These are phyloP conservation scores for Pseudogymnoascus sp. DNA, from an alignment of 2,329 filamentous ascomycete species.

Conservation along the genomic window DNA sequence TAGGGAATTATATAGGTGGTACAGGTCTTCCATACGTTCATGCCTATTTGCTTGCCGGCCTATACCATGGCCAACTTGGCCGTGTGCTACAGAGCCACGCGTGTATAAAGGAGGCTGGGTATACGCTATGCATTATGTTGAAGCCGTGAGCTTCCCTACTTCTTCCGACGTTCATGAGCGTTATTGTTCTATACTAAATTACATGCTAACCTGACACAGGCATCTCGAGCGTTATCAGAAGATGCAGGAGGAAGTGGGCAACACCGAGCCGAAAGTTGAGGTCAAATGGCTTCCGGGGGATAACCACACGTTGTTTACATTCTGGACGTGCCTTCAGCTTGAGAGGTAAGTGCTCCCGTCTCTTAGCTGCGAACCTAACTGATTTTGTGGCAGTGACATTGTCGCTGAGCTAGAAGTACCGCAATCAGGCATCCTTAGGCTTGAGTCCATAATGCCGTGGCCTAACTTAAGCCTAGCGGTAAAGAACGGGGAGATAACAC, in stretches of 20 bases:
- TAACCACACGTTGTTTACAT: slow-evolving; percentile 67
- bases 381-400: slow-evolving; percentile 59
- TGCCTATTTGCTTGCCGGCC: slow-evolving; percentile 71
- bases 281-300: slow-evolving; percentile 28
- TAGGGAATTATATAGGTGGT: slow-evolving; percentile 75
- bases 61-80: slow-evolving; percentile 84
- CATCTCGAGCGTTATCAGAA: neutral
- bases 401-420: slow-evolving; percentile 71
- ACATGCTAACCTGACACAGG: neutral
- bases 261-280: neutral
- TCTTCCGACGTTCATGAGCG: neutral
- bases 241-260: neutral
- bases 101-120: slow-evolving; percentile 50
- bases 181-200: neutral
- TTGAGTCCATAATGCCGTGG: slow-evolving; percentile 58
- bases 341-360: slow-evolving; percentile 57
- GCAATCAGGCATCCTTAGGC: slow-evolving; percentile 53
- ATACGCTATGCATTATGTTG: slow-evolving; percentile 62
- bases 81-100: slow-evolving; percentile 77
- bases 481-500: slow-evolving; percentile 37
- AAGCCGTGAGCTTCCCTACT: slow-evolving; percentile 55
- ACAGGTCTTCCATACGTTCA: slow-evolving; percentile 79
- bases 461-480: slow-evolving; percentile 47
- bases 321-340: slow-evolving; percentile 89
- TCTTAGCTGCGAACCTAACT: neutral